Conservation (phyloP, 768 basidiomycete genomes). For the Roridomyces roridus region DNA sequence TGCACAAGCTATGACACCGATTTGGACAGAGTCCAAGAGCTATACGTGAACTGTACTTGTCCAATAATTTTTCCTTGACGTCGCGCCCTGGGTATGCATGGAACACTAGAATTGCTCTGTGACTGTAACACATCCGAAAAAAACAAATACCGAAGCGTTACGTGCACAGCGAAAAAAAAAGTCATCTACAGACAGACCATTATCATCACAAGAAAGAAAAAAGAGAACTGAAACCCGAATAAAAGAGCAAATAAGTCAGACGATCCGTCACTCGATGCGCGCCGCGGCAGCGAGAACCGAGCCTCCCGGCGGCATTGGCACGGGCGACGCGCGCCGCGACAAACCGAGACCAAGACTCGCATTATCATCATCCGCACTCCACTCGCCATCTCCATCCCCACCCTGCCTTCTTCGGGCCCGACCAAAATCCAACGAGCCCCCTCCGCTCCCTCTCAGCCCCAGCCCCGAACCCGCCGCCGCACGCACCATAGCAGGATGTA, state of each 20-base stretch:
- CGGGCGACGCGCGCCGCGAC: constrained; percentile 17
- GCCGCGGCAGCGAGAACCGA: constrained; percentile 14
- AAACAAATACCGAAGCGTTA: too few species aligned
- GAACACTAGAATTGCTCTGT: too few species aligned
- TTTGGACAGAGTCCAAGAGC: constrained; percentile 49
- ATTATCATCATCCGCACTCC: constrained; percentile 16
- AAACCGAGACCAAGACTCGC: too few species aligned
- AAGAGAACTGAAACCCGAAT: background rate
- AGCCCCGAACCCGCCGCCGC: constrained; percentile 20
- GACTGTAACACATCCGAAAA: too few species aligned
- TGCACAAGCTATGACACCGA: constrained; percentile 62
- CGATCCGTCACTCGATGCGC: too few species aligned
- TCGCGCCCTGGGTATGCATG: too few species aligned
- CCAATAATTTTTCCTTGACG: too few species aligned
- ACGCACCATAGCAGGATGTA: constrained; percentile 27
- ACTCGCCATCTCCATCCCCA: constrained; percentile 18
- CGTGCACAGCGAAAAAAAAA: too few species aligned
- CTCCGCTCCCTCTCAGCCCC: constrained; percentile 27
- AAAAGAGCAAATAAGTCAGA: background rate
- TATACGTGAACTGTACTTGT: constrained; percentile 13
- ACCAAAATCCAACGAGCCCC: constrained; percentile 29
- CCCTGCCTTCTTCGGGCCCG: background rate
- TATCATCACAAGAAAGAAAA: constrained; percentile 13
- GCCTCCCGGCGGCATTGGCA: too few species aligned
- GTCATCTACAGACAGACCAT: background rate